Evolutionary conservation across 495 filamentous ascomycete species (phyloP).

Genomic region (Neurospora sp.): DNA sequence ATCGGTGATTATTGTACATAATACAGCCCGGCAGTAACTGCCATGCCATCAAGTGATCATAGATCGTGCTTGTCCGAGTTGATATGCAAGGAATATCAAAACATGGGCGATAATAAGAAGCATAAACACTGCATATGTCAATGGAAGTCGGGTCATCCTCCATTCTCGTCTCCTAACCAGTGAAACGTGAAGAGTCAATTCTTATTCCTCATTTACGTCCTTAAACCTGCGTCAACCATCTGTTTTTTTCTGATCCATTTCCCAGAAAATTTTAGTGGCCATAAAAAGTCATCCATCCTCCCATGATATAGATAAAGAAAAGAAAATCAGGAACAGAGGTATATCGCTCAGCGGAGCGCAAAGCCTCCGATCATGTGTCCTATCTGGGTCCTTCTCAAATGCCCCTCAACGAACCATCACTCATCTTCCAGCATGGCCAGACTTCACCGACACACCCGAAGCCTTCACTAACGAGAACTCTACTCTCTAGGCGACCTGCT

Average conservation of each 20-base stretch:
- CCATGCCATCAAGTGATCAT: not conserved
- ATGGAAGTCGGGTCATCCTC: not conserved
- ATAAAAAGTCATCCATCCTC: not conserved
- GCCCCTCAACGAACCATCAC: not conserved
- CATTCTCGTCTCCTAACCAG: not conserved
- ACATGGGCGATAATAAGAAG: not conserved
- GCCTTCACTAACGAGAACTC: not conserved
- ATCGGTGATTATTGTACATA: not conserved
- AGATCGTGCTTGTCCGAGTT: not conserved
- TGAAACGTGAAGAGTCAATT: not conserved
- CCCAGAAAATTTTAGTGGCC: not conserved
- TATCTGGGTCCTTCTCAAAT: not conserved
- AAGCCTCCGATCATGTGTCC: not conserved
- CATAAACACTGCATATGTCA: not conserved
- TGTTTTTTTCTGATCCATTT: not conserved
- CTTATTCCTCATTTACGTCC: not conserved
- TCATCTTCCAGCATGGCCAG: too few species aligned
- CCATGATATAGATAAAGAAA: not conserved
- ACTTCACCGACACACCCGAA: not conserved
- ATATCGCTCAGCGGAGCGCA: not conserved
- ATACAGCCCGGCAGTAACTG: not conserved
- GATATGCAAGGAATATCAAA: not conserved
- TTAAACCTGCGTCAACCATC: not conserved
- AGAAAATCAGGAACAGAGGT: not conserved
- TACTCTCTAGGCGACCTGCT: constrained; percentile 4